These are phyloP conservation scores for Buxus sempervirens DNA, from an alignment of 164 flowering plant species.

Conservation along the genomic window DNA sequence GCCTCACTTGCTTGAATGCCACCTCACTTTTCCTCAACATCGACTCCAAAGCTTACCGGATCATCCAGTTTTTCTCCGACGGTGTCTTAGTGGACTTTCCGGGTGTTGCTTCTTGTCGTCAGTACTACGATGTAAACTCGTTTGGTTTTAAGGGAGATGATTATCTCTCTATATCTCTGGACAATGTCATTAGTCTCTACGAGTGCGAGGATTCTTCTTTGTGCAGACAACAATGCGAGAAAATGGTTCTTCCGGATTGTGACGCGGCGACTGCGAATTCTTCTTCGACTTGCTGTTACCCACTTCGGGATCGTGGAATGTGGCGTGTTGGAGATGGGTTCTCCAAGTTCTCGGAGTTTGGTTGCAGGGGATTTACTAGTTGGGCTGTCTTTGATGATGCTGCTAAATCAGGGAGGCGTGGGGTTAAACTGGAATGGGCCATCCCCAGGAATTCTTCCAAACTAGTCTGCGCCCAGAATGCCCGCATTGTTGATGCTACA, in stretches of 20 bases:
- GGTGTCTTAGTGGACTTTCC: constrained; percentile 59
- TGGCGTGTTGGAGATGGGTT: constrained; percentile 57
- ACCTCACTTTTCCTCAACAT: constrained; percentile 47
- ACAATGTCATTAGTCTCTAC: constrained; percentile 60
- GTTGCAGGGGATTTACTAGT: constrained; percentile 75
- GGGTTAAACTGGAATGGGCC: constrained; percentile 80
- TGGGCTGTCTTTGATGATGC: constrained; percentile 43
- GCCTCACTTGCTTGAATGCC: constrained; percentile 54
- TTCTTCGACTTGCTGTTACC: constrained; percentile 58
- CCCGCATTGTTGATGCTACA: constrained; percentile 47
- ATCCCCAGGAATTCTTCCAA: constrained; percentile 43
- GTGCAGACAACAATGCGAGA: constrained; percentile 55
- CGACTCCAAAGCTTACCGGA: constrained; percentile 25
- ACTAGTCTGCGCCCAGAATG: constrained; percentile 45
- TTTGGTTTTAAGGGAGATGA: constrained; percentile 35
- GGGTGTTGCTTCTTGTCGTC: constrained; percentile 35
- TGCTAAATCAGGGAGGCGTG: constrained; percentile 37
- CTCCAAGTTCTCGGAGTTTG: constrained; percentile 48
- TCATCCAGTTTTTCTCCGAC: constrained; percentile 52
- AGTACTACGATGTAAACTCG: constrained; percentile 45
- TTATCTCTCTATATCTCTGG: constrained; percentile 49
- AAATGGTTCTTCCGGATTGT: constrained; percentile 36
- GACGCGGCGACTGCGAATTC: constrained; percentile 27
- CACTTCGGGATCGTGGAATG: constrained; percentile 47
- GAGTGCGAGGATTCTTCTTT: constrained; percentile 76